Evolutionary conservation across 345 rosid species (phyloP).

Genomic region (Aquilaria sinensis): DNA sequence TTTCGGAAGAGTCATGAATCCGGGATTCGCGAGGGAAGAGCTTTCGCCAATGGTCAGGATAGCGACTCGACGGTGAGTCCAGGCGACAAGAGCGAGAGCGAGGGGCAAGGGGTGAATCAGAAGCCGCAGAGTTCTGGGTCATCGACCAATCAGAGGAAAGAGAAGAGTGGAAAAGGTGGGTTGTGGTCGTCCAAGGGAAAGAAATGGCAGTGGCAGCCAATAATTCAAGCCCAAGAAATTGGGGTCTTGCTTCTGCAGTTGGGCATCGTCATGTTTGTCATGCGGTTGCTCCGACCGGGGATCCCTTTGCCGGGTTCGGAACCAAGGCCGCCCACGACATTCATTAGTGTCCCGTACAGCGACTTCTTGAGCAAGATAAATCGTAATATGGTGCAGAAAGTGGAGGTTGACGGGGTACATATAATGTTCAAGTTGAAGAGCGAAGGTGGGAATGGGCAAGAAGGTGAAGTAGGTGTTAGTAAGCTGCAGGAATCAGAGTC

Average conservation of each 20-base stretch:
- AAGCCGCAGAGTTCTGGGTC: slow-evolving; percentile 27
- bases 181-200: slow-evolving; percentile 67
- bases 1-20: slow-evolving; percentile 22
- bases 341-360: slow-evolving; percentile 76
- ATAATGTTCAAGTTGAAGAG: slow-evolving; percentile 73
- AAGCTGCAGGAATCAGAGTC: slow-evolving; percentile 60
- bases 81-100: slow-evolving; percentile 36
- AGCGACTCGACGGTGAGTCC: slow-evolving; percentile 48
- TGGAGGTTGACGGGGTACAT: slow-evolving; percentile 84
- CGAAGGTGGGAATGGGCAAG: slow-evolving; percentile 45
- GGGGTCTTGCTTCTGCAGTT: slow-evolving; percentile 71
- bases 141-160: slow-evolving; percentile 43
- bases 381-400: slow-evolving; percentile 67
- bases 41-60: slow-evolving; percentile 62
- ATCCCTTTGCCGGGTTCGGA: slow-evolving; percentile 81
- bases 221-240: slow-evolving; percentile 72
- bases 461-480: slow-evolving; percentile 14
- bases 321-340: slow-evolving; percentile 56
- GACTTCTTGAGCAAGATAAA: slow-evolving; percentile 74
- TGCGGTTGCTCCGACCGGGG: slow-evolving; percentile 88
- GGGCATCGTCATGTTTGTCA: slow-evolving; percentile 71
- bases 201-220: slow-evolving; percentile 75
- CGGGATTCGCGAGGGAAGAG: slow-evolving; percentile 26
- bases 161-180: slow-evolving; percentile 42
- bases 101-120: slow-evolving; percentile 21